phyloP scores from a whole-genome alignment of 129 eudicot species.

The Centrapalus pauciflorus region DNA sequence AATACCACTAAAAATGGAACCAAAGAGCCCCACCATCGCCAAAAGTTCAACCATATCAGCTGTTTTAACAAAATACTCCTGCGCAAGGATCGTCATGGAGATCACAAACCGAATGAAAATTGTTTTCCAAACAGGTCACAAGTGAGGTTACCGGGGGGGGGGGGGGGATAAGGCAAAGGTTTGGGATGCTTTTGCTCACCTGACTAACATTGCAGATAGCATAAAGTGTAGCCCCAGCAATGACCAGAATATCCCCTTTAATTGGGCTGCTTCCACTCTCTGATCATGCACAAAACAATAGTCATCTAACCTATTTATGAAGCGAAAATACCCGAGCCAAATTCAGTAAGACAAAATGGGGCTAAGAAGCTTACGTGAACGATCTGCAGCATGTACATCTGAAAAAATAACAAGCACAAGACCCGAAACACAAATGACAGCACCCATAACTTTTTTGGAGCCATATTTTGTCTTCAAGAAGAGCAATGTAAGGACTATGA shows the following conservation, averaged over 20 bases:
- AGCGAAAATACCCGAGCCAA: not conserved
- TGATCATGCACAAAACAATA: conserved; percentile 17
- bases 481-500: conserved; percentile 73
- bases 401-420: conserved; percentile 71
- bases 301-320: not conserved
- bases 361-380: conserved; percentile 54
- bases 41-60: conserved; percentile 84
- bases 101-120: no score
- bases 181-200: conserved; percentile 38
- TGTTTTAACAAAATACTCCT: conserved; percentile 79
- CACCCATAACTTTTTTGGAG: conserved; percentile 57
- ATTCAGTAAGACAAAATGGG: not conserved
- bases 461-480: conserved; percentile 82
- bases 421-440: conserved; percentile 73
- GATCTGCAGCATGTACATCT: conserved; percentile 83
- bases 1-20: conserved; percentile 75
- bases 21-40: conserved; percentile 93
- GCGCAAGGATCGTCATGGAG: conserved; percentile 11
- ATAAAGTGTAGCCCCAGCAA: conserved; percentile 89
- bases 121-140: no score
- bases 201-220: conserved; percentile 82
- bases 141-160: no score
- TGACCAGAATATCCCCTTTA: conserved; percentile 69
- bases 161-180: no score
- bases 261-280: conserved; percentile 67